Percentiles rank a stretch among this genome's conserved stretches.
Evolutionary conservation across 129 eudicot species (phyloP).

Genomic region (Ambrosia artemisiifolia): DNA sequence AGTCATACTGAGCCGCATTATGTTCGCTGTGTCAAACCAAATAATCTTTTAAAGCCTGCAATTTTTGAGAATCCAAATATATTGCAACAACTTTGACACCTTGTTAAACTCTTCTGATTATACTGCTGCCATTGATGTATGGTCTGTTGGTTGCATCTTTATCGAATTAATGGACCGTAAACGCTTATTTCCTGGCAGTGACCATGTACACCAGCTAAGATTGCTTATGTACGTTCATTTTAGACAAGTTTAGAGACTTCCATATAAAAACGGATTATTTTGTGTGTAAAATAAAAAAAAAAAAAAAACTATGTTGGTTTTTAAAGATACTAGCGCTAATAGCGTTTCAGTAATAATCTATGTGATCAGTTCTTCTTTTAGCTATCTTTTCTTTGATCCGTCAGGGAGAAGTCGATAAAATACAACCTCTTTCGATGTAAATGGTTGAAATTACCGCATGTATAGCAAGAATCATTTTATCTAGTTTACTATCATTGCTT

Average conservation of each 20-base stretch:
- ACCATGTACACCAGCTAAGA: constrained; percentile 80
- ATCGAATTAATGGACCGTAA: constrained; percentile 89
- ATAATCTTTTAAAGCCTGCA: constrained; percentile 73
- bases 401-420: neutral
- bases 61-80: constrained; percentile 77
- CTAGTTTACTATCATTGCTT: too few relatives aligned
- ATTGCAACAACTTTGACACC: constrained; percentile 84
- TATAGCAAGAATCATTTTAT: neutral
- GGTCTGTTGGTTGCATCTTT: constrained; percentile 96
- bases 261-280: too few relatives aligned
- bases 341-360: neutral
- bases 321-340: too few relatives aligned
- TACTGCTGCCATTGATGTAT: constrained; percentile 85
- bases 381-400: too few relatives aligned
- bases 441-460: too few relatives aligned
- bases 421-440: neutral
- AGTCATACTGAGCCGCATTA: constrained; percentile 90
- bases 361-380: neutral
- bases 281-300: too few relatives aligned
- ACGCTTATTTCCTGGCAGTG: constrained; percentile 88
- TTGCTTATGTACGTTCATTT: constrained; percentile 68
- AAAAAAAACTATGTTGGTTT: too few relatives aligned
- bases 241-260: too few relatives aligned
- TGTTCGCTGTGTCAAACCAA: constrained; percentile 84
- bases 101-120: constrained; percentile 79